Evolutionary conservation across 768 basidiomycete species (phyloP), one percentile per base, ranked within the genome.

Genomic region (Daedaleopsis nitida): DNA sequence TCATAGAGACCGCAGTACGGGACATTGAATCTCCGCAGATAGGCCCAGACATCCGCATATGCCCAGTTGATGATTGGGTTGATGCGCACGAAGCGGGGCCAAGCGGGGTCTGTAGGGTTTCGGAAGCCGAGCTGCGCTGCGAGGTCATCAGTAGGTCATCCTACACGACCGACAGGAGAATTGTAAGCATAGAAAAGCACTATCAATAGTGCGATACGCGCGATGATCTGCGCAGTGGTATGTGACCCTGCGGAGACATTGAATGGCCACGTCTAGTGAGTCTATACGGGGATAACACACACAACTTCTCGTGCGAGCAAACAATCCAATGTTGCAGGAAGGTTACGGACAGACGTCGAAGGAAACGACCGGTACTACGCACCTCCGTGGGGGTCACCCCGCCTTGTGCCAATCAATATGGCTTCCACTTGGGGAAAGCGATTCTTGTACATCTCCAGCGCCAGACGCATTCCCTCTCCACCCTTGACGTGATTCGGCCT

Each of bases 61-160:
- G 86, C 81, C 97, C 97, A 99, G 71, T 98, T 88, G 59, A 99
- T 91, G 68, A 99, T 90, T 0, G 97, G 97, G 70, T 98, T 96
- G 19, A 98, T 84, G 19, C 97, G 86, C 71, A 94, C 88, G 66
- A 94, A 94, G 5, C 72, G 68, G 8, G 97, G 96, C 97, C 97
- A 99, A 57, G 82, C 89, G 0, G 84, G 77, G 74, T 99, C 97
- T 5, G 95, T 97, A 73, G 85, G 89, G 64, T 87, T 88, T 57
- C 83, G 82, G 67, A 86, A 83, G 0, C 85, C 81, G 58, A 97
- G 81, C n/a, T 74, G 84, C 4, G 86, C 94, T 96, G 43, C 37
- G 34, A 34, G 23, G 8, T 13, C 7, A 24, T 21, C 12, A 24
- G 21, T 4, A 13, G 10, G 14, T 23, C 21, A 21, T 9, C 9